These are phyloP conservation scores for Hysterium pulicare DNA, from an alignment of 2,329 filamentous ascomycete genomes.

Conservation along the genomic window DNA sequence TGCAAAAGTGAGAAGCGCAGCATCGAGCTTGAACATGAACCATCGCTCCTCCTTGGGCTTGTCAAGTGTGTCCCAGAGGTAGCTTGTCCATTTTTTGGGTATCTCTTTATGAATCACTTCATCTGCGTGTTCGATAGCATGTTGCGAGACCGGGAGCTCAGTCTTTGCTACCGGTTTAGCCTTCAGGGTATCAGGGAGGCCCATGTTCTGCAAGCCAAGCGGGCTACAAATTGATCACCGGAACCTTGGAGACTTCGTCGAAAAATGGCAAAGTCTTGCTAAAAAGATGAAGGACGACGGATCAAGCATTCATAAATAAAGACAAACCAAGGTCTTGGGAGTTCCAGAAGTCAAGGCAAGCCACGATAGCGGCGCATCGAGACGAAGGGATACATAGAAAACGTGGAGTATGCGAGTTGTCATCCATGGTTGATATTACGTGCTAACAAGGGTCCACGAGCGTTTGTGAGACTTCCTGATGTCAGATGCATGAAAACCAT, in stretches of 20 bases:
- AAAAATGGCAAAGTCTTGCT: no score
- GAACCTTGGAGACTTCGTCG: no score
- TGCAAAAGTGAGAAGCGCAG: conserved; percentile 48
- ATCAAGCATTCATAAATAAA: background rate
- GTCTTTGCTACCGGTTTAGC: background rate
- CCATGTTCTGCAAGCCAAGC: background rate
- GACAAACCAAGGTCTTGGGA: background rate
- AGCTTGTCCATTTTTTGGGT: conserved; percentile 44
- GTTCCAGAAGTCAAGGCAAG: background rate
- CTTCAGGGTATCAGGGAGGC: background rate
- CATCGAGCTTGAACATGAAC: conserved; percentile 50
- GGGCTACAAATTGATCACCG: no score
- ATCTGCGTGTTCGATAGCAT: conserved; percentile 10
- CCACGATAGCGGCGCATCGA: background rate
- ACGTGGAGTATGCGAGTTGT: background rate
- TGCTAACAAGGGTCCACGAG: background rate
- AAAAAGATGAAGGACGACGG: background rate
- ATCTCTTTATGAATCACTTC: conserved; percentile 10
- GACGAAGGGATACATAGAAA: background rate
- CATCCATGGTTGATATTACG: background rate
- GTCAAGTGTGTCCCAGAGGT: conserved; percentile 54
- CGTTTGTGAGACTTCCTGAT: background rate
- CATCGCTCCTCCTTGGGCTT: conserved; percentile 49
- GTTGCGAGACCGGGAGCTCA: background rate
- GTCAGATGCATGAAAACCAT: no score